Evolutionary conservation across 768 basidiomycete species (phyloP).

Genomic region (Trametes punicea): DNA sequence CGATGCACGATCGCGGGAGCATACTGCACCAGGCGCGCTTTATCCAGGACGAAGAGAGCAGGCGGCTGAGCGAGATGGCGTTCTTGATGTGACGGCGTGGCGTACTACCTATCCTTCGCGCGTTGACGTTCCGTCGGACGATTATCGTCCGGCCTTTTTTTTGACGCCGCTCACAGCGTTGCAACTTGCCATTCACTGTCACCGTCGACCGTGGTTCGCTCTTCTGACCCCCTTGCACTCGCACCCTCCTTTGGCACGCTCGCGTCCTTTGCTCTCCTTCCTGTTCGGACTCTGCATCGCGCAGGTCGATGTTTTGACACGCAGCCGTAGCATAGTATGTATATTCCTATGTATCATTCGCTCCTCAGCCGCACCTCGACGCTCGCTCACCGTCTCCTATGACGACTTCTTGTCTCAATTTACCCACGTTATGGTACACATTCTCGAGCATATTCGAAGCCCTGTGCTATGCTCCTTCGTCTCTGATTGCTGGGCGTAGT

Average conservation of each 20-base stretch:
- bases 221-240: background rate
- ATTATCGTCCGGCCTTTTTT: background rate
- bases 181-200: no score
- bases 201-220: no score
- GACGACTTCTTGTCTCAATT: no score
- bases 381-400: background rate
- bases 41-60: constrained; percentile 66
- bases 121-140: no score
- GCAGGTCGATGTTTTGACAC: background rate
- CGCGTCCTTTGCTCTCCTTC: background rate
- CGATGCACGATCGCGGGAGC: constrained; percentile 55
- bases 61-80: constrained; percentile 69
- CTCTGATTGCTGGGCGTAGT: no score
- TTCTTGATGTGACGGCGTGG: constrained; percentile 35
- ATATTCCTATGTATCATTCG: constrained; percentile 1
- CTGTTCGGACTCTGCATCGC: background rate
- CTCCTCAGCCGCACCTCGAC: background rate
- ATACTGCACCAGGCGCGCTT: constrained; percentile 49
- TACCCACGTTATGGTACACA: no score
- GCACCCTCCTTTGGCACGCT: background rate
- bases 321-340: background rate
- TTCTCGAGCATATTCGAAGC: no score
- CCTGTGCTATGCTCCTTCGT: no score
- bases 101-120: no score
- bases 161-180: no score